Evolutionary conservation across 768 basidiomycete genomes (phyloP).

Genomic region (Asterophora lycoperdoides): DNA sequence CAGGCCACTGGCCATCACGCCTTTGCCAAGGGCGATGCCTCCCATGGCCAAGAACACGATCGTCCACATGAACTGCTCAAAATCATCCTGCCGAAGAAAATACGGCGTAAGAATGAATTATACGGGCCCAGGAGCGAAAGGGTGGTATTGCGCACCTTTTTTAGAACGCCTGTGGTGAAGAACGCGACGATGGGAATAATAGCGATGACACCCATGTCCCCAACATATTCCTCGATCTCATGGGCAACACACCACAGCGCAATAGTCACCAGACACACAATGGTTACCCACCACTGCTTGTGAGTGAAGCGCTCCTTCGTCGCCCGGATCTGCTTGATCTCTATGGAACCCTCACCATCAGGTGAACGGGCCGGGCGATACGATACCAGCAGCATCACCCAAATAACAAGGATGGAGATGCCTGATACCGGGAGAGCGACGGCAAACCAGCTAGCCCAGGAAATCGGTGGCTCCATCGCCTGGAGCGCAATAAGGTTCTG

Average conservation of each 20-base stretch:
- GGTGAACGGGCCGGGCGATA: conserved; percentile 74
- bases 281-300: conserved; percentile 88
- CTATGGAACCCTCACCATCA: conserved; percentile 71
- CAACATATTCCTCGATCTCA: conserved; percentile 66
- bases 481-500: conserved; percentile 92
- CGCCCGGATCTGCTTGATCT: conserved; percentile 81
- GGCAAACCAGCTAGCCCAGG: conserved; percentile 92
- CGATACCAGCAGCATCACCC: conserved; percentile 80
- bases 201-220: conserved; percentile 98
- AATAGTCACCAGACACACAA: conserved; percentile 83
- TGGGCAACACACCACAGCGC: conserved; percentile 87
- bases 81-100: conserved; percentile 66
- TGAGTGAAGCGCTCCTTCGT: conserved; percentile 75
- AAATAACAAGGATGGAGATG: conserved; percentile 84
- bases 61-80: conserved; percentile 91
- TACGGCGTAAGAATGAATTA: not conserved
- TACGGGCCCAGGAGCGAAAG: conserved; percentile 1
- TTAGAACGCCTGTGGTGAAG: conserved; percentile 89
- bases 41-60: conserved; percentile 98
- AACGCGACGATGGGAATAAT: conserved; percentile 90
- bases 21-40: conserved; percentile 93
- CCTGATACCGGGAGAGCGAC: conserved; percentile 90
- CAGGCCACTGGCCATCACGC: conserved; percentile 85
- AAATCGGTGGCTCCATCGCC: conserved; percentile 80
- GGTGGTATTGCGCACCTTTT: conserved; percentile 58